phyloP scores from a whole-genome alignment of 768 basidiomycete species.

The Lentinus brumalis region DNA sequence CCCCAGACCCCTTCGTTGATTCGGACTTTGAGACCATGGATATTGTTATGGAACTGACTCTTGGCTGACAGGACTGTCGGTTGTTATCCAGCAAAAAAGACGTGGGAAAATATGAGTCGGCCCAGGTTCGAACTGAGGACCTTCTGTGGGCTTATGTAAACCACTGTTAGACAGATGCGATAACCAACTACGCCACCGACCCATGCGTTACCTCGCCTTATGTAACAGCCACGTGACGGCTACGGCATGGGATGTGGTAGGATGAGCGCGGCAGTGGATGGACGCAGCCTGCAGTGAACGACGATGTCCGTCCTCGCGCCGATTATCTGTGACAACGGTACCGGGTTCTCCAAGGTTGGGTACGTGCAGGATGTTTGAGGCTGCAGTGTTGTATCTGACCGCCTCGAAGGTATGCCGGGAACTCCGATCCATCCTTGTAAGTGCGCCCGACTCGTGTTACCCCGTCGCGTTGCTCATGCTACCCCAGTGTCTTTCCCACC shows the following conservation, averaged over 20 bases:
- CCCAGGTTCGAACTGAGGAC: conserved; percentile 22
- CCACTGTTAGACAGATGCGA: conserved; percentile 77
- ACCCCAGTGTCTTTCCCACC: conserved; percentile 88
- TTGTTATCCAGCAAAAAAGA: too few species aligned
- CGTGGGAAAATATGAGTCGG: conserved; percentile 12
- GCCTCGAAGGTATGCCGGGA: conserved; percentile 83
- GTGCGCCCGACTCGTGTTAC: conserved; percentile 31
- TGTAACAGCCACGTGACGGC: background rate
- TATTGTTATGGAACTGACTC: too few species aligned
- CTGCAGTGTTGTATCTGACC: background rate
- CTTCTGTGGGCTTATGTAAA: conserved; percentile 9
- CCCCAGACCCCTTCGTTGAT: too few species aligned
- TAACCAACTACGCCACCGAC: conserved; percentile 81
- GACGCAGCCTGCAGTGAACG: conserved; percentile 2
- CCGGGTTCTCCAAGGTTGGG: conserved; percentile 98
- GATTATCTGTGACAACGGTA: conserved; percentile 98
- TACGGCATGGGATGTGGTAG: too few species aligned
- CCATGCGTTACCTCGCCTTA: conserved; percentile 7
- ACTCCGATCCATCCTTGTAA: conserved; percentile 97
- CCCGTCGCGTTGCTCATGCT: background rate
- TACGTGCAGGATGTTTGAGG: conserved; percentile 39
- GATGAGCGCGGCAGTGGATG: background rate
- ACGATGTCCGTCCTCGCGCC: conserved; percentile 86
- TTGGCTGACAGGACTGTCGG: too few species aligned
- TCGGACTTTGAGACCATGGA: too few species aligned